Percentiles rank a stretch among this genome's conserved stretches.
phyloP scores from a whole-genome alignment of 164 flowering plant genomes.

The Liriodendron chinense region DNA sequence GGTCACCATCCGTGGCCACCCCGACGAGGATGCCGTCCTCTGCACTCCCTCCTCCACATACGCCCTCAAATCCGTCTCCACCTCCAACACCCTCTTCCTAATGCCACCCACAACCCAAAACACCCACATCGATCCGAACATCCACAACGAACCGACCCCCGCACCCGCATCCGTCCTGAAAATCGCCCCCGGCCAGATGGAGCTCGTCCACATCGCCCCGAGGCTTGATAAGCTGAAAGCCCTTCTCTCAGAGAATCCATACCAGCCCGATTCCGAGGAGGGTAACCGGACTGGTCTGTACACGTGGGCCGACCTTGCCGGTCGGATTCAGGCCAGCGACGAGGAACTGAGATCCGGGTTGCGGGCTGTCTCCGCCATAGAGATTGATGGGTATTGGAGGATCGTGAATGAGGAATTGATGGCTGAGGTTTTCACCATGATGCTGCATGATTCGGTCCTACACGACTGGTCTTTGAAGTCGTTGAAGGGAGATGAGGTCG shows the following conservation, averaged over 20 bases:
- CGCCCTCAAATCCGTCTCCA: slow-evolving; percentile 77
- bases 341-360: slow-evolving; percentile 66
- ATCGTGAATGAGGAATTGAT: slow-evolving; percentile 66
- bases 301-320: slow-evolving; percentile 70
- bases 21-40: slow-evolving; percentile 82
- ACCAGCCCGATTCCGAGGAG: slow-evolving; percentile 36
- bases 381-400: slow-evolving; percentile 89
- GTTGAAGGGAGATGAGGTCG: slow-evolving; percentile 59
- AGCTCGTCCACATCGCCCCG: slow-evolving; percentile 81
- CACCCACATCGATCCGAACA: slow-evolving; percentile 14
- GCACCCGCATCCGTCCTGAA: slow-evolving; percentile 52
- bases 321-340: slow-evolving; percentile 82
- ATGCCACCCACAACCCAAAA: slow-evolving; percentile 51
- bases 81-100: slow-evolving; percentile 77
- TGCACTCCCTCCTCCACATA: slow-evolving; percentile 83
- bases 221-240: slow-evolving; percentile 63
- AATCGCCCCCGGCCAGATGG: slow-evolving; percentile 72
- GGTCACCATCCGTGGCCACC: slow-evolving; percentile 66
- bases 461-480: slow-evolving; percentile 67
- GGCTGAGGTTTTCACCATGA: slow-evolving; percentile 46
- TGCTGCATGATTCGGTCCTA: slow-evolving; percentile 55
- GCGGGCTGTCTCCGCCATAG: slow-evolving; percentile 63
- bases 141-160: slow-evolving; percentile 4
- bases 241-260: slow-evolving; percentile 57
- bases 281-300: slow-evolving; percentile 31